Evolutionary conservation across 2,329 filamentous ascomycete genomes (phyloP), one percentile per base, ranked within the genome.

Genomic region (Penicillium sp.): DNA sequence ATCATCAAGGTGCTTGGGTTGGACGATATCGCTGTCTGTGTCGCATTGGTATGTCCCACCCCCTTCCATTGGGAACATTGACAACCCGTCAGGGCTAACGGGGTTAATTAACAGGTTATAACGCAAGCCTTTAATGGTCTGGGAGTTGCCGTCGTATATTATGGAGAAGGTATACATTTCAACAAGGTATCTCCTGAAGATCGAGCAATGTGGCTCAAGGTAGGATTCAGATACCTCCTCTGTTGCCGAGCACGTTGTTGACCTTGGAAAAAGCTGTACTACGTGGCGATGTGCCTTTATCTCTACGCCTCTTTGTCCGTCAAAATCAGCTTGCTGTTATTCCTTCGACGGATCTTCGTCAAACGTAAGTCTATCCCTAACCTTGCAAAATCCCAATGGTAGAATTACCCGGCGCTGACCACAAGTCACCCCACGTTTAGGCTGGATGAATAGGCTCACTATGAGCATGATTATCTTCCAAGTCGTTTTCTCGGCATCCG

Each of bases 221-320:
- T 58, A 58, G 13, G 13, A 25, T 52, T 19, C 2, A 17, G 13
- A 43, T 9, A 43, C 3, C 12, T 12, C 12, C n/a, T 10, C 17
- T 13, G 2, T 21, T 41, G n/a, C 7, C 12, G 33, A 41, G 10
- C n/a, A 29, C 9, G 10, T 21, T 12, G n/a, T 25, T 50, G 7
- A 50, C 23, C 2, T 41, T 1, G 2, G 17, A 12, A 12, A 33
- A n/a, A 58, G 55, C 50, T 58, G 10, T 58, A 58, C n/a, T 58
- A 58, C 38, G 49, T 42, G 19, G 55, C 55, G 9, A 58, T 58
- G 55, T 58, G 55, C n/a, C 2, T 58, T 3, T 58, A 58, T 13
- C 55, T 58, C 21, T 58, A 54, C 8, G 31, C 49, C 7, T 58
- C 55, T 4, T 13, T 58, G 12, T 44, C 49, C 5, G 55, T 58